Evolutionary conservation across 129 eudicot genomes (phyloP).

Genomic region (Escallonia herrerae): DNA sequence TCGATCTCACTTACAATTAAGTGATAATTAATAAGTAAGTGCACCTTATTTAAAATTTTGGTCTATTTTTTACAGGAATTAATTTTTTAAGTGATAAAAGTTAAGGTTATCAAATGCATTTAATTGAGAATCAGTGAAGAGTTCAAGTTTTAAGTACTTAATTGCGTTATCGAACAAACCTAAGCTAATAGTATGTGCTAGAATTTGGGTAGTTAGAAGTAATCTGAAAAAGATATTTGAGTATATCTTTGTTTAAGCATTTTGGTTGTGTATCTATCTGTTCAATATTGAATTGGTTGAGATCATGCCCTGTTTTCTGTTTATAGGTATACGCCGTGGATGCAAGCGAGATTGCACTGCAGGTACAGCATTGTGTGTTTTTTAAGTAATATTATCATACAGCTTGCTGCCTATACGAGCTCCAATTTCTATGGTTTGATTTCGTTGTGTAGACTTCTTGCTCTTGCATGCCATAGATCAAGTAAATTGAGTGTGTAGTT

Average conservation of each 20-base stretch:
- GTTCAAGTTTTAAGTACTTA: too few species aligned
- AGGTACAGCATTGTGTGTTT: conserved; percentile 31
- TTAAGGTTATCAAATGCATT: too few species aligned
- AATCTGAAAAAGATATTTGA: neutral
- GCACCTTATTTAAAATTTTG: too few species aligned
- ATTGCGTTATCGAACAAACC: too few species aligned
- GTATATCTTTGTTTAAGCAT: too few species aligned
- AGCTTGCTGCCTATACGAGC: neutral
- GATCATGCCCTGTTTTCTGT: neutral
- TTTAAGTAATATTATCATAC: conserved; percentile 3
- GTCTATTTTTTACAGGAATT: too few species aligned
- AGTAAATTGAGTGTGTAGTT: neutral
- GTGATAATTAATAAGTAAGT: too few species aligned
- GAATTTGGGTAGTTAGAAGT: neutral
- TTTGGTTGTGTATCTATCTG: neutral
- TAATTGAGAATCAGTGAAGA: too few species aligned
- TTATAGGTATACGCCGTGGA: conserved; percentile 95
- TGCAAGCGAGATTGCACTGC: conserved; percentile 95
- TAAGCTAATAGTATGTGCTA: too few species aligned
- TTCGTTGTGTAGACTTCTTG: neutral
- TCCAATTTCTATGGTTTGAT: neutral
- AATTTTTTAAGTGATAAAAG: too few species aligned
- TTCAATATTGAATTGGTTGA: conserved; percentile 7
- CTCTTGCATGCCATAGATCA: neutral
- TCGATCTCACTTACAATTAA: too few species aligned